Conservation (phyloP, 352 stramenopile genomes). For the Globisporangium paroecandrum region DNA sequence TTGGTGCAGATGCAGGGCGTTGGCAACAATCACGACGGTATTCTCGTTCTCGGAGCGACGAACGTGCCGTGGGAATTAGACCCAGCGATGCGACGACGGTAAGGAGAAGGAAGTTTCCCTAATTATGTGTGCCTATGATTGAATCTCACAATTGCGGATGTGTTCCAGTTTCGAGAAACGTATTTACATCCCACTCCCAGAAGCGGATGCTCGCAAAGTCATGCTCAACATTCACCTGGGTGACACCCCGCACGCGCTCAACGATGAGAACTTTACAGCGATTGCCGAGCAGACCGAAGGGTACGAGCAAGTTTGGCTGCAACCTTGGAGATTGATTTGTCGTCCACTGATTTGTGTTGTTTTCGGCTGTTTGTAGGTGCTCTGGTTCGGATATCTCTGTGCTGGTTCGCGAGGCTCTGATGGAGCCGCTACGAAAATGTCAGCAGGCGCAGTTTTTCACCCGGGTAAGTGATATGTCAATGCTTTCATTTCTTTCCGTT, state of each 20-base stretch:
- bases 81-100: constrained; percentile 92
- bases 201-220: constrained; percentile 84
- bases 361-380: constrained; percentile 34
- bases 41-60: constrained; percentile 96
- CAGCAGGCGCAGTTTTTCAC: constrained; percentile 95
- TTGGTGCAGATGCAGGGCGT: constrained; percentile 98
- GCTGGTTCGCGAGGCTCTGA: constrained; percentile 95
- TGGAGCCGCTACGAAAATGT: constrained; percentile 96
- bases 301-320: constrained; percentile 28
- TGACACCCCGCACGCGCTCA: constrained; percentile 94
- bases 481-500: neutral
- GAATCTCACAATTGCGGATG: constrained; percentile 1
- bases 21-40: constrained; percentile 83
- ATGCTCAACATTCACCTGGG: constrained; percentile 98
- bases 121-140: no score
- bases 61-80: constrained; percentile 99
- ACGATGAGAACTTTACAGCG: constrained; percentile 90
- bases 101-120: no score
- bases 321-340: neutral
- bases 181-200: constrained; percentile 98
- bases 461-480: constrained; percentile 30
- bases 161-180: constrained; percentile 94
- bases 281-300: constrained; percentile 93
- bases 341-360: neutral
- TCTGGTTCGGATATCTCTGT: constrained; percentile 97